These are phyloP conservation scores for Pisolithus sp. DNA, from an alignment of 768 basidiomycete species.

Conservation along the genomic window DNA sequence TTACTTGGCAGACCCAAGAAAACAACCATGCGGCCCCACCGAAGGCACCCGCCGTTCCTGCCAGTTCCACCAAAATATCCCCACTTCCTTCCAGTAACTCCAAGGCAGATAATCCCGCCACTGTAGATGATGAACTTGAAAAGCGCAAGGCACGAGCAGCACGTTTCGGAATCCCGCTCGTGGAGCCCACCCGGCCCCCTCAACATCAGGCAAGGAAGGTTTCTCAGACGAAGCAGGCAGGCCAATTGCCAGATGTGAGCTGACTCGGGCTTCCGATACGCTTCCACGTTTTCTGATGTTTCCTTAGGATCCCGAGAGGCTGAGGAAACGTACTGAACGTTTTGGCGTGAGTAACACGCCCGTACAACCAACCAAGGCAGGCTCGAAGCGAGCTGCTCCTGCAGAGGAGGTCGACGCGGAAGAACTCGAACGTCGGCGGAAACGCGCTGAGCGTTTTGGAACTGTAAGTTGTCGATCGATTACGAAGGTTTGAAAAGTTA, in stretches of 20 bases:
- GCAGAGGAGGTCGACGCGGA: conserved; percentile 46
- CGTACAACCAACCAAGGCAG: conserved; percentile 24
- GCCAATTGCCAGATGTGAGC: neutral
- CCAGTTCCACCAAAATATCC: neutral
- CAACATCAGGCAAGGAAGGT: conserved; percentile 15
- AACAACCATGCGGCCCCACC: neutral
- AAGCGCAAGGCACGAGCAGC: conserved; percentile 57
- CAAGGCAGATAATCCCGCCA: conserved; percentile 1
- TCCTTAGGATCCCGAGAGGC: conserved; percentile 42
- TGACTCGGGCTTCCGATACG: neutral
- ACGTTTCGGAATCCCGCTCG: conserved; percentile 65
- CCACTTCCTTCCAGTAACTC: neutral
- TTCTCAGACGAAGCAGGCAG: neutral
- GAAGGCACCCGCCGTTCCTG: neutral
- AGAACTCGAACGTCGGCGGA: conserved; percentile 51
- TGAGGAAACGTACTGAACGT: conserved; percentile 47
- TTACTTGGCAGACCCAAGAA: conserved; percentile 1
- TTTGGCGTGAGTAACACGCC: conserved; percentile 36
- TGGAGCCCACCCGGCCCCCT: conserved; percentile 34
- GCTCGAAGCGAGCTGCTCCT: conserved; percentile 30
- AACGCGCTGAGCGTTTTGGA: conserved; percentile 63
- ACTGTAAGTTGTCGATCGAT: neutral
- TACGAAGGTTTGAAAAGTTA: too few relatives aligned
- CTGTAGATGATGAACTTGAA: conserved; percentile 44
- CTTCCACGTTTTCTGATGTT: neutral